phyloP scores from a whole-genome alignment of 805 yeast genomes.

The Ogataea allantospora region DNA sequence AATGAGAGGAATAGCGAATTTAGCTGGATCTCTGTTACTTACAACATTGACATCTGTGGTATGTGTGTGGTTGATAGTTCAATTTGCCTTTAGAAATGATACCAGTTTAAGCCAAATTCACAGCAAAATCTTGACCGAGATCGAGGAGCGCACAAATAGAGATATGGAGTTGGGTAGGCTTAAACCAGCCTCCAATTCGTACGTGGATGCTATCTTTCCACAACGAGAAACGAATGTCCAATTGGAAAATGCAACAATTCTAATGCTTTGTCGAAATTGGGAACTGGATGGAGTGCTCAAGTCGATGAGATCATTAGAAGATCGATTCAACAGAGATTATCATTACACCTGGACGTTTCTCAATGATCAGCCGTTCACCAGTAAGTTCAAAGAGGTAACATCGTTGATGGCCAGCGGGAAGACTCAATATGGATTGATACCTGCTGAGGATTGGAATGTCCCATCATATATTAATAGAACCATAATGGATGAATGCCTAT shows the following conservation, averaged over 20 bases:
- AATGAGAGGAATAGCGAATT: too few species aligned
- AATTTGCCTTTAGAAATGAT: background rate
- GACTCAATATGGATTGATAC: slow-evolving; percentile 65
- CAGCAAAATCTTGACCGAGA: slow-evolving; percentile 11
- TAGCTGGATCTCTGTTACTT: too few species aligned
- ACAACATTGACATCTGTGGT: too few species aligned
- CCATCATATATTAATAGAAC: slow-evolving; percentile 70
- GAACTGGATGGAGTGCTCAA: slow-evolving; percentile 72
- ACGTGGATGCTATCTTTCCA: slow-evolving; percentile 31
- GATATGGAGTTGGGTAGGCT: slow-evolving; percentile 22
- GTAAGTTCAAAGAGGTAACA: slow-evolving; percentile 60
- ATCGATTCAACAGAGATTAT: slow-evolving; percentile 63
- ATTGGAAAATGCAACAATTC: slow-evolving; percentile 79
- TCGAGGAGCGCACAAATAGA: slow-evolving; percentile 2
- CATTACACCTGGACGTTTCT: slow-evolving; percentile 78
- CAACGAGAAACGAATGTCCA: slow-evolving; percentile 15
- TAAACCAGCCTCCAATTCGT: slow-evolving; percentile 41
- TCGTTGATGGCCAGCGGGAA: slow-evolving; percentile 62
- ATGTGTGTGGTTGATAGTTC: background rate
- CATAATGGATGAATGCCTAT: slow-evolving; percentile 45
- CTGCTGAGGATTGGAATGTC: slow-evolving; percentile 70
- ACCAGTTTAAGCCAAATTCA: slow-evolving; percentile 14
- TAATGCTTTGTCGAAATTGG: slow-evolving; percentile 83
- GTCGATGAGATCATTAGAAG: slow-evolving; percentile 78
- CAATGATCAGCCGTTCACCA: slow-evolving; percentile 69